Evolutionary conservation across 768 basidiomycete genomes (phyloP).

Genomic region (Boletus coccyginus): DNA sequence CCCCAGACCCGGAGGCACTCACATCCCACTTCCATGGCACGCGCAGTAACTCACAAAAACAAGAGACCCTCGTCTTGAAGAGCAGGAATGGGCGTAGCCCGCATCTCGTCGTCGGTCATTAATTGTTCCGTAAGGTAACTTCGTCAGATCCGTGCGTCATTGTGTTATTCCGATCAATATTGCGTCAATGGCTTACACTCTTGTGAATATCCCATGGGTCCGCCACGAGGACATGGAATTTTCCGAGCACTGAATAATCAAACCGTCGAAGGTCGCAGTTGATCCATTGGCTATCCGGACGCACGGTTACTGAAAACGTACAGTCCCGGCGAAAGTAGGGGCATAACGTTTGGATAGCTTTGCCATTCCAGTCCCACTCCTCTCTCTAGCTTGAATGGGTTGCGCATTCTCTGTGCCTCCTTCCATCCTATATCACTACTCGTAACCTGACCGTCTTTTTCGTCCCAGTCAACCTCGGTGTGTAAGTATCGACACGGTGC

Average conservation of each 20-base stretch:
- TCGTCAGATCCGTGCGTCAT: constrained; percentile 5
- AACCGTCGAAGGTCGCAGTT: constrained; percentile 92
- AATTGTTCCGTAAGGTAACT: constrained; percentile 91
- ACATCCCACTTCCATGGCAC: constrained; percentile 97
- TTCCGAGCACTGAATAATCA: constrained; percentile 91
- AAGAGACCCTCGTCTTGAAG: constrained; percentile 94
- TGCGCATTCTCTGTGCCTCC: constrained; percentile 37
- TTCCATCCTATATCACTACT: constrained; percentile 33
- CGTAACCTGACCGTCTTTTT: constrained; percentile 45
- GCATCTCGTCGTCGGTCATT: constrained; percentile 99
- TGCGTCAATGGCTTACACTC: constrained; percentile 54
- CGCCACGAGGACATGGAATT: constrained; percentile 98
- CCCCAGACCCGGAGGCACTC: constrained; percentile 96
- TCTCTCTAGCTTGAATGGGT: constrained; percentile 57
- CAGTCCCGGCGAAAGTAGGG: neutral
- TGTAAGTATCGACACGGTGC: constrained; percentile 87
- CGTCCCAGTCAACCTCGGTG: constrained; percentile 87
- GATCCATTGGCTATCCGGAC: constrained; percentile 77
- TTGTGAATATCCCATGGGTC: constrained; percentile 99
- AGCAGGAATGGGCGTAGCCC: constrained; percentile 89
- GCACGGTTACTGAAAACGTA: neutral
- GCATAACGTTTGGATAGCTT: constrained; percentile 47
- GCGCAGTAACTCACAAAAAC: constrained; percentile 97
- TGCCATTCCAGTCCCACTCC: constrained; percentile 65
- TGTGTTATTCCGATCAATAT: neutral